Evolutionary conservation across 2,329 filamentous ascomycete species (phyloP).

Genomic region (Colletotrichum aenigma): DNA sequence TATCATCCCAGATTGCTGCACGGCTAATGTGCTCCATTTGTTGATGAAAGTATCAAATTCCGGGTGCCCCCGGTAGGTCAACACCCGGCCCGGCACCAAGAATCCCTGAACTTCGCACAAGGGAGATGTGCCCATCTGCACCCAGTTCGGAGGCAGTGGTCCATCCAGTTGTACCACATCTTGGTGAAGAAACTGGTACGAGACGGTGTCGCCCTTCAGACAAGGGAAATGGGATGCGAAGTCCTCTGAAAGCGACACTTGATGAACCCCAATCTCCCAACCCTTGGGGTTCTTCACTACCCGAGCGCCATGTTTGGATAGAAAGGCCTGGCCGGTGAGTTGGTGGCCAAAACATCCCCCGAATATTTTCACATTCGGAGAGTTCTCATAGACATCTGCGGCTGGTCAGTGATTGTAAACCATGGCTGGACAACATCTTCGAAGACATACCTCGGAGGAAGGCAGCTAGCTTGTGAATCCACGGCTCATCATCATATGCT

Average conservation of each 20-base stretch:
- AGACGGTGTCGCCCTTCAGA: conserved; percentile 9
- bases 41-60: conserved; percentile 47
- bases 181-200: conserved; percentile 42
- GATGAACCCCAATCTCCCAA: conserved; percentile 35
- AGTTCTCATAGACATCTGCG: conserved; percentile 28
- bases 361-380: conserved; percentile 38
- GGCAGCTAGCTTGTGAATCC: conserved; percentile 23
- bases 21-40: conserved; percentile 28
- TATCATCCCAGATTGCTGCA: conserved; percentile 35
- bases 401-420: not conserved
- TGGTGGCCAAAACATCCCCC: conserved; percentile 50
- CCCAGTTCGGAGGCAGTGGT: conserved; percentile 17
- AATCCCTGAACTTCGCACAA: conserved; percentile 43
- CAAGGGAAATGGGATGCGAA: conserved; percentile 22
- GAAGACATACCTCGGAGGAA: conserved; percentile 20
- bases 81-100: conserved; percentile 37
- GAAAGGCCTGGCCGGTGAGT: conserved; percentile 39
- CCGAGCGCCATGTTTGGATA: conserved; percentile 29
- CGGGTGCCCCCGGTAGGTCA: conserved; percentile 47
- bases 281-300: conserved; percentile 30
- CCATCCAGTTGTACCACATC: conserved; percentile 28
- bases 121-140: conserved; percentile 25
- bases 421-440: not conserved
- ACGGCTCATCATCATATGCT: conserved; percentile 31
- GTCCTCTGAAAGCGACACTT: conserved; percentile 24